These are phyloP conservation scores for Flaveria sonorensis DNA, from an alignment of 129 eudicot genomes.

Conservation along the genomic window DNA sequence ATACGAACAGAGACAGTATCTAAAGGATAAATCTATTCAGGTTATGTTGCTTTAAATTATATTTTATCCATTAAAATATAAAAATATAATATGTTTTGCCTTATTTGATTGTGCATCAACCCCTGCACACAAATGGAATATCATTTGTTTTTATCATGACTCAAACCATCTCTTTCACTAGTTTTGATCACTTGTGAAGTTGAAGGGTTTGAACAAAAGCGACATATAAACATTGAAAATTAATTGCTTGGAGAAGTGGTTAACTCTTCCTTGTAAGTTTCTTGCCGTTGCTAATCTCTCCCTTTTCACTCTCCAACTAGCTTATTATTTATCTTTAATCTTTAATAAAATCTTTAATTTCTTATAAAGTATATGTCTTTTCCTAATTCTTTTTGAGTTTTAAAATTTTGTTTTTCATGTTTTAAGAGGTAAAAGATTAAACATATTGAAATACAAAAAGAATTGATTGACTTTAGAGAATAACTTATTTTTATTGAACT, in stretches of 20 bases:
- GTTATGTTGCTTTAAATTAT: too few relatives aligned
- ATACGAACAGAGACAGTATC: too few relatives aligned
- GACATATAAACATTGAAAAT: conserved; percentile 30
- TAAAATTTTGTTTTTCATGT: too few relatives aligned
- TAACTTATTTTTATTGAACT: too few relatives aligned
- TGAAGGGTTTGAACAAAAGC: conserved; percentile 23
- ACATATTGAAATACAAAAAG: too few relatives aligned
- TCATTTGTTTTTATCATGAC: neutral
- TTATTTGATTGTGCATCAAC: too few relatives aligned
- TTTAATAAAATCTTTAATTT: neutral
- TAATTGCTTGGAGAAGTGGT: conserved; percentile 37
- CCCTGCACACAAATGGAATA: neutral
- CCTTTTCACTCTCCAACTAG: neutral
- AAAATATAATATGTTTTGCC: too few relatives aligned
- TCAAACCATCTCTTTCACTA: neutral
- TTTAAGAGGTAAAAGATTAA: too few relatives aligned
- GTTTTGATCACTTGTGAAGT: neutral
- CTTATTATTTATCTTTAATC: neutral
- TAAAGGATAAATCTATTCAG: too few relatives aligned
- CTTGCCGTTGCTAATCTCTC: neutral
- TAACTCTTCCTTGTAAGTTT: conserved; percentile 15
- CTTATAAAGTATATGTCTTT: neutral
- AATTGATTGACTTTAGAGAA: too few relatives aligned
- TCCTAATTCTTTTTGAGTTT: too few relatives aligned
- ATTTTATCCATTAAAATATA: too few relatives aligned